These are phyloP conservation scores for Paraphaeosphaeria sporulosa DNA, from an alignment of 2,329 filamentous ascomycete genomes.

Conservation along the genomic window DNA sequence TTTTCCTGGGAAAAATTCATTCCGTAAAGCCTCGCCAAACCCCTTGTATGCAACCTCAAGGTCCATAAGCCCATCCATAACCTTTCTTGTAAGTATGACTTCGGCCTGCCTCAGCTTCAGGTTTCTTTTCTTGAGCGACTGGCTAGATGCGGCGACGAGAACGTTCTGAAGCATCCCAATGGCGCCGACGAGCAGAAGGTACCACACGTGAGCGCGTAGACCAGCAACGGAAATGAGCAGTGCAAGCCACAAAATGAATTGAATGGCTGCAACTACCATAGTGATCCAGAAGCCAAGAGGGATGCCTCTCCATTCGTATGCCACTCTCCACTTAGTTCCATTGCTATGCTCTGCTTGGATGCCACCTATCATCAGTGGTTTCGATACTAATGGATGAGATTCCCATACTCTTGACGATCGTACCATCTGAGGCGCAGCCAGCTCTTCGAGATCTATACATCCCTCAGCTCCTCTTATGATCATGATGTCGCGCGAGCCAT, in stretches of 20 bases:
- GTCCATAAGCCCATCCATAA: background rate
- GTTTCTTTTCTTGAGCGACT: background rate
- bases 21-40: background rate
- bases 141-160: background rate
- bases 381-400: background rate
- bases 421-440: background rate
- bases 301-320: background rate
- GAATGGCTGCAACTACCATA: background rate
- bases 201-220: background rate
- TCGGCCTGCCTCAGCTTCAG: background rate
- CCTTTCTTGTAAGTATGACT: background rate
- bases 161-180: background rate
- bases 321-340: background rate
- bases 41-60: background rate
- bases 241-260: background rate
- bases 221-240: background rate
- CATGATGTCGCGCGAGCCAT: background rate
- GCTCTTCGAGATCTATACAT: background rate
- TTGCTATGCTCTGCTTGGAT: background rate
- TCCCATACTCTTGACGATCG: background rate
- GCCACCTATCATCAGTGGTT: background rate
- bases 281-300: background rate
- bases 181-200: background rate
- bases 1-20: background rate
- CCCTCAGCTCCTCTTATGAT: background rate